Conservation (phyloP, 1,284 basidiomycete species). For the Trichosporon asahii region DNA sequence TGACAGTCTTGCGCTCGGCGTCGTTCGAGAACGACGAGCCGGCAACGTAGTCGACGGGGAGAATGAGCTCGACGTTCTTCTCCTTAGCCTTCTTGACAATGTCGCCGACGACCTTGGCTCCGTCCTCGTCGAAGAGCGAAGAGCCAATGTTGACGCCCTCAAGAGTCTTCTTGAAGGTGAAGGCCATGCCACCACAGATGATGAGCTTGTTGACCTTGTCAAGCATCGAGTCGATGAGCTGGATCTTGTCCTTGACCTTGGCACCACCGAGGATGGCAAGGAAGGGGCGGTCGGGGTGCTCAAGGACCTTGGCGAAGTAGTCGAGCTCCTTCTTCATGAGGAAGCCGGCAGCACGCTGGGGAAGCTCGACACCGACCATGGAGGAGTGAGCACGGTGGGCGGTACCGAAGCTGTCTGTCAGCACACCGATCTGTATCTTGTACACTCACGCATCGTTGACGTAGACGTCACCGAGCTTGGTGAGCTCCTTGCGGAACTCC, state of each 20-base stretch:
- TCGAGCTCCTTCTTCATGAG: slow-evolving; percentile 99
- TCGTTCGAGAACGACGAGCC: slow-evolving; percentile 95
- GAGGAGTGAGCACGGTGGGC: slow-evolving; percentile 97
- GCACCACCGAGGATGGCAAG: slow-evolving; percentile 97
- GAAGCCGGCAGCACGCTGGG: slow-evolving; percentile 92
- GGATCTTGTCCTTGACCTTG: slow-evolving; percentile 98
- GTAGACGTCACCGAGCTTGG: slow-evolving; percentile 92
- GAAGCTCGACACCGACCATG: slow-evolving; percentile 94
- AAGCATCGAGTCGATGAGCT: slow-evolving; percentile 97
- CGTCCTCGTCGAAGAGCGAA: slow-evolving; percentile 89
- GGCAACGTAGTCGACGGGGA: slow-evolving; percentile 92
- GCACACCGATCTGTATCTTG: background rate
- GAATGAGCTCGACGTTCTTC: slow-evolving; percentile 90
- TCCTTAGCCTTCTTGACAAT: slow-evolving; percentile 90
- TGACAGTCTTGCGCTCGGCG: slow-evolving; percentile 73
- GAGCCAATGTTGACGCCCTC: slow-evolving; percentile 84
- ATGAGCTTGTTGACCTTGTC: slow-evolving; percentile 98
- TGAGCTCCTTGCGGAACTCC: slow-evolving; percentile 81
- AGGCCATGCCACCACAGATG: slow-evolving; percentile 98
- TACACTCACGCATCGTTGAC: slow-evolving; percentile 77
- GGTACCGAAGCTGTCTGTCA: slow-evolving; percentile 68
- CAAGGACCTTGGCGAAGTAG: slow-evolving; percentile 96
- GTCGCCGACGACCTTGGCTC: slow-evolving; percentile 77
- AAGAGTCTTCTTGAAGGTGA: slow-evolving; percentile 97
- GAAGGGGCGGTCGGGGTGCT: slow-evolving; percentile 92